phyloP scores from a whole-genome alignment of 306 rosid species.

The Glycine tomentella region DNA sequence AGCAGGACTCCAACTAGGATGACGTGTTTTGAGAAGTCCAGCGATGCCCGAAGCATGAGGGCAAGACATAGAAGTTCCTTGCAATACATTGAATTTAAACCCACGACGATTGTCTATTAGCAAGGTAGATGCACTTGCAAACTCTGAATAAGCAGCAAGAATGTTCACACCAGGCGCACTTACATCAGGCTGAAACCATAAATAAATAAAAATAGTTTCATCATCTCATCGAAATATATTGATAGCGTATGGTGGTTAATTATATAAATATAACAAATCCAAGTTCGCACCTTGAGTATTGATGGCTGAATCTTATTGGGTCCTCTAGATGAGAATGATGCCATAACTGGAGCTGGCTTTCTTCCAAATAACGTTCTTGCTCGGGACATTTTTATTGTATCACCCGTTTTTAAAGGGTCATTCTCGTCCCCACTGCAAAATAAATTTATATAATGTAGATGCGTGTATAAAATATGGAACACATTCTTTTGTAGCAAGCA shows the following conservation, averaged over 20 bases:
- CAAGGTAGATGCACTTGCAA: conserved; percentile 2
- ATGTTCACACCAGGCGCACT: conserved; percentile 45
- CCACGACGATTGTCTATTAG: background rate
- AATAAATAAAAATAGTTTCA: too few species aligned
- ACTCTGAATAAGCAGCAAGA: conserved; percentile 37
- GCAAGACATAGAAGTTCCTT: conserved; percentile 39
- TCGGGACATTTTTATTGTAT: conserved; percentile 42
- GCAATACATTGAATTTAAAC: conserved; percentile 4
- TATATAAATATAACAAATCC: too few species aligned
- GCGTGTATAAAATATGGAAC: too few species aligned
- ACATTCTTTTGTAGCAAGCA: too few species aligned
- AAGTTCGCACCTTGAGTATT: conserved; percentile 58
- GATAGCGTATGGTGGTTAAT: too few species aligned
- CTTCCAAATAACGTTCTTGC: conserved; percentile 50
- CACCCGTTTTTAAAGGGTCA: conserved; percentile 14
- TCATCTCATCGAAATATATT: too few species aligned
- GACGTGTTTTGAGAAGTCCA: conserved; percentile 41
- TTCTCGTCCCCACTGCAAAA: conserved; percentile 34
- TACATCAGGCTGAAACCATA: conserved; percentile 35
- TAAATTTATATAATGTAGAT: too few species aligned
- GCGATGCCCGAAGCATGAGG: conserved; percentile 46
- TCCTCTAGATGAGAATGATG: conserved; percentile 54
- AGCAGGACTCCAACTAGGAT: conserved; percentile 44
- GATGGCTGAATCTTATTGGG: conserved; percentile 54
- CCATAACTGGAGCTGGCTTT: conserved; percentile 52